Evolutionary conservation across 768 basidiomycete species (phyloP).

Genomic region (Tremella mesenterica): DNA sequence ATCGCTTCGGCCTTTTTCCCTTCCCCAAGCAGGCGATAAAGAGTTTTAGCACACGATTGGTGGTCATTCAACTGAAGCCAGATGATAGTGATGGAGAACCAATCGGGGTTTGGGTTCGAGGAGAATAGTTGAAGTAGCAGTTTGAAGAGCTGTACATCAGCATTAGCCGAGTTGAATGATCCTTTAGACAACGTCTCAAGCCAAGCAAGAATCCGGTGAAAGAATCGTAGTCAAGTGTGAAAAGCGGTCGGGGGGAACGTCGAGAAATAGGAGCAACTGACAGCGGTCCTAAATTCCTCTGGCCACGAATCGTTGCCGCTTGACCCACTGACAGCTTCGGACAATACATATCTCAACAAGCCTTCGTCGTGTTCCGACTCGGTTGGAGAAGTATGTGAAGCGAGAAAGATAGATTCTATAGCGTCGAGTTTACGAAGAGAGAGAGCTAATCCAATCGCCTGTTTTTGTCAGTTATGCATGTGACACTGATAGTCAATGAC

Average conservation of each 20-base stretch:
- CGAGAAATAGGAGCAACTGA: conserved; percentile 14
- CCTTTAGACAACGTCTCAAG: too few species aligned
- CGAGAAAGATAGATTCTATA: conserved; percentile 58
- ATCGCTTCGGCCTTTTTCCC: conserved; percentile 67
- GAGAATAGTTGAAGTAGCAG: conserved; percentile 69
- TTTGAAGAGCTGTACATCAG: conserved; percentile 44
- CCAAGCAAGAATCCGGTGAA: too few species aligned
- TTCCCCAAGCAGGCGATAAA: conserved; percentile 25
- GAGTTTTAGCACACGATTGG: conserved; percentile 17
- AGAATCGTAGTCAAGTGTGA: too few species aligned
- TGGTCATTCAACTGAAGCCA: conserved; percentile 79
- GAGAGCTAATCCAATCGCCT: conserved; percentile 93
- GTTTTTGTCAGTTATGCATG: conserved; percentile 9
- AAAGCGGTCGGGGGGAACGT: not conserved
- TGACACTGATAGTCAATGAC: conserved; percentile 1
- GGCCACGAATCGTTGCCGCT: conserved; percentile 56
- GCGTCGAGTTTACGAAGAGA: conserved; percentile 84
- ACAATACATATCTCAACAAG: conserved; percentile 82
- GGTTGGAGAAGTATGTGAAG: conserved; percentile 41
- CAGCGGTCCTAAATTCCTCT: conserved; percentile 39
- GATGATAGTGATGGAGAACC: conserved; percentile 73
- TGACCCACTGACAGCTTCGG: conserved; percentile 79
- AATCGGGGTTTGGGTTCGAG: conserved; percentile 56
- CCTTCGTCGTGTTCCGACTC: conserved; percentile 59
- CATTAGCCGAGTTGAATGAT: too few species aligned